Evolutionary conservation across 257 asterid genomes (phyloP).

Genomic region (Apocynum venetum): DNA sequence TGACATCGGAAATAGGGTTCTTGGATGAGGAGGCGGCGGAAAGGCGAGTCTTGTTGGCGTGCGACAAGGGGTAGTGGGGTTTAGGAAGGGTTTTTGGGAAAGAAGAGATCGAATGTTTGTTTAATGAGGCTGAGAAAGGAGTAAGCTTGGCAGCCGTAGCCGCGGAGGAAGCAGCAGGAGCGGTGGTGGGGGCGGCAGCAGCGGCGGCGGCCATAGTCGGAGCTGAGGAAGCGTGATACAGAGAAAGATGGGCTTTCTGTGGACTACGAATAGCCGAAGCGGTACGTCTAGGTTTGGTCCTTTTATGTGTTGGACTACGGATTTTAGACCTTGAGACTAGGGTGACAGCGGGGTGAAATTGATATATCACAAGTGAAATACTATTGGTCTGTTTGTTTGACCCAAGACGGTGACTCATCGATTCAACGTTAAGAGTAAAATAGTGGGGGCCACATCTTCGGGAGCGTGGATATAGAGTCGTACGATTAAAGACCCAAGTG

Average conservation of each 20-base stretch:
- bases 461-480: no score
- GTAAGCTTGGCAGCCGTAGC: constrained; percentile 6
- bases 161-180: constrained; percentile 4
- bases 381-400: neutral
- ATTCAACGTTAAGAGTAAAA: neutral
- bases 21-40: constrained; percentile 25
- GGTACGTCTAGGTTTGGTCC: constrained; percentile 35
- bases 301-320: constrained; percentile 6
- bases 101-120: constrained; percentile 13
- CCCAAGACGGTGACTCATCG: neutral
- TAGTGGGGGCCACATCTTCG: no score
- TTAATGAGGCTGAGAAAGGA: constrained; percentile 11
- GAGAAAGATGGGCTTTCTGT: neutral
- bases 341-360: neutral
- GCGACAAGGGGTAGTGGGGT: constrained; percentile 21
- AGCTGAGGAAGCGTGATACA: neutral
- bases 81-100: constrained; percentile 34
- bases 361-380: neutral
- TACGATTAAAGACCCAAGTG: neutral
- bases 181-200: constrained; percentile 4
- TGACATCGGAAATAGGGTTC: constrained; percentile 47
- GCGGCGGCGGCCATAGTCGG: constrained; percentile 32
- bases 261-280: constrained; percentile 43
- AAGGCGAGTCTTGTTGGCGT: constrained; percentile 26
- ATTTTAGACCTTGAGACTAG: neutral